Evolutionary conservation across 495 filamentous ascomycete genomes (phyloP).

Genomic region (Rusavskia elegans): DNA sequence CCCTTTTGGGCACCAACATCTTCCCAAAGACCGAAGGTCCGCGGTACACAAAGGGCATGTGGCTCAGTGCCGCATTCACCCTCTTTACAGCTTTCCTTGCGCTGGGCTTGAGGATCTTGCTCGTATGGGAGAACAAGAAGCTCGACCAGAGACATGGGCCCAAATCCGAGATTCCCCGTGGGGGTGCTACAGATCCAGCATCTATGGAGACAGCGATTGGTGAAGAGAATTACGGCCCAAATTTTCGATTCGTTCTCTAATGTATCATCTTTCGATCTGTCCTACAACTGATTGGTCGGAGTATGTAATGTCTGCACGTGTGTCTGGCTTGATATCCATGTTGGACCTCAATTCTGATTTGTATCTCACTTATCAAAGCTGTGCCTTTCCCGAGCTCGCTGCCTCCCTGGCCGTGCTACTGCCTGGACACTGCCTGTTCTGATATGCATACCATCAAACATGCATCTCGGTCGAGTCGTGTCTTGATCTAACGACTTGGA

Average conservation of each 20-base stretch:
- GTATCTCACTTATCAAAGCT: too few species aligned
- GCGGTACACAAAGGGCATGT: slow-evolving; percentile 51
- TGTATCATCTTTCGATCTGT: not conserved
- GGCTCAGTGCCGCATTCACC: slow-evolving; percentile 57
- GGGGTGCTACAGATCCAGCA: slow-evolving; percentile 7
- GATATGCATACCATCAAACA: too few species aligned
- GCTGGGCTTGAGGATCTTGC: slow-evolving; percentile 33
- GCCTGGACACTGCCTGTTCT: too few species aligned
- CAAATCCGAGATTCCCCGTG: slow-evolving; percentile 11
- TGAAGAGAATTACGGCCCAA: slow-evolving; percentile 37
- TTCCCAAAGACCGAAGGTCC: slow-evolving; percentile 46
- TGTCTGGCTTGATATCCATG: too few species aligned
- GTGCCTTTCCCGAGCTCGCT: too few species aligned
- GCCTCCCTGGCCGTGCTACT: too few species aligned
- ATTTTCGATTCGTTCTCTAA: slow-evolving; percentile 31
- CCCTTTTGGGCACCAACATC: slow-evolving; percentile 53
- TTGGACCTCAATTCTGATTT: too few species aligned
- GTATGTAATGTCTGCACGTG: too few species aligned
- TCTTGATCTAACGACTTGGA: too few species aligned
- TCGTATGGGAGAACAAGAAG: slow-evolving; percentile 46
- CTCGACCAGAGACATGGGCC: slow-evolving; percentile 36
- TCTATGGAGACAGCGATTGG: slow-evolving; percentile 11
- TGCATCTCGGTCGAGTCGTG: too few species aligned
- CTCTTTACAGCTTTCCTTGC: slow-evolving; percentile 47
- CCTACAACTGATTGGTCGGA: not conserved